Evolutionary conservation across 2,329 filamentous ascomycete genomes (phyloP).

Genomic region (Metarhizium guizhouense): DNA sequence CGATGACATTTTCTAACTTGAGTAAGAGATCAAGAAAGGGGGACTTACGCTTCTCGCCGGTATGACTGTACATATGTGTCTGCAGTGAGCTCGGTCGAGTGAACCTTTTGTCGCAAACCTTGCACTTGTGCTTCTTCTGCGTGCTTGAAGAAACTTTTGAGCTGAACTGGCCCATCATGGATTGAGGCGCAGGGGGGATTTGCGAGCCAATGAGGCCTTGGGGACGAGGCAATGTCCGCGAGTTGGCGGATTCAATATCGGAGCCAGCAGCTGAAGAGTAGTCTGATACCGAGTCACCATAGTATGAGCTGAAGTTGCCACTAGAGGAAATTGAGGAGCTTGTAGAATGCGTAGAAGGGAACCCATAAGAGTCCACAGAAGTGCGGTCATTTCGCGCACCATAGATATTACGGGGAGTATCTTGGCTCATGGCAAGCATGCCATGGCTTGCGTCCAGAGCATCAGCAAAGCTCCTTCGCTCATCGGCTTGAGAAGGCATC

Average conservation of each 20-base stretch:
- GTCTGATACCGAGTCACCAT: conserved; percentile 81
- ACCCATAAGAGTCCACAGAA: conserved; percentile 82
- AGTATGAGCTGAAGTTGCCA: conserved; percentile 74
- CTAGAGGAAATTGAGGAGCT: conserved; percentile 86
- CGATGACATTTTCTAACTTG: too few species aligned
- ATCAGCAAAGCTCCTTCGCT: conserved; percentile 70
- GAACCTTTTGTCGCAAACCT: conserved; percentile 96
- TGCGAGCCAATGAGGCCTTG: conserved; percentile 52
- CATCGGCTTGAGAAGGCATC: conserved; percentile 42
- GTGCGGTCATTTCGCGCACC: conserved; percentile 58
- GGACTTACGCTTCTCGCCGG: conserved; percentile 89
- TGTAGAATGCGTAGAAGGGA: conserved; percentile 74
- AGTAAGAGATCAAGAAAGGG: not conserved
- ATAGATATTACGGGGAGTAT: conserved; percentile 86
- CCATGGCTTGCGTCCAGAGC: conserved; percentile 87
- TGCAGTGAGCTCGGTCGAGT: conserved; percentile 89
- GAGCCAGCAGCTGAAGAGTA: conserved; percentile 77
- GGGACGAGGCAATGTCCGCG: conserved; percentile 75
- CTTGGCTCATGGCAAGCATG: conserved; percentile 93
- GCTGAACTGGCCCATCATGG: conserved; percentile 98
- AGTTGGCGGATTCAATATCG: conserved; percentile 73
- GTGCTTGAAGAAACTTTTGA: conserved; percentile 93
- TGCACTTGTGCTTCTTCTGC: conserved; percentile 99
- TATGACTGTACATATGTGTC: conserved; percentile 98
- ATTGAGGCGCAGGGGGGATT: conserved; percentile 76